Conservation (phyloP, 2,329 filamentous ascomycete genomes). For the Camillea tinctor region DNA sequence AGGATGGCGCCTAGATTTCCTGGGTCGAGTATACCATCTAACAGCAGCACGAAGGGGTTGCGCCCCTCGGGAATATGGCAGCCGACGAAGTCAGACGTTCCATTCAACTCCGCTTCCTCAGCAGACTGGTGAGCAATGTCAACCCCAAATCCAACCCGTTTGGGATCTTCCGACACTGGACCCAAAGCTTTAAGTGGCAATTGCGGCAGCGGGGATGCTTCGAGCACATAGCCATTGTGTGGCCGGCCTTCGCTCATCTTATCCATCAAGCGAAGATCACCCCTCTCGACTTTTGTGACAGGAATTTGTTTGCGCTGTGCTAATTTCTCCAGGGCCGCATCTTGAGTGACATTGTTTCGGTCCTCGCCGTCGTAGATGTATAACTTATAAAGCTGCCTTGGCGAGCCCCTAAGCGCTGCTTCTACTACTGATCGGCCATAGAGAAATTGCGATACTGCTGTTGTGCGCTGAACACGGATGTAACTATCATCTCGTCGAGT, state of each 20-base stretch:
- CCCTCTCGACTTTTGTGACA: constrained; percentile 55
- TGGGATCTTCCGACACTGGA: constrained; percentile 42
- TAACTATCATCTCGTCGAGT: constrained; percentile 26
- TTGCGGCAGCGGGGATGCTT: constrained; percentile 79
- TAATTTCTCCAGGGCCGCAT: constrained; percentile 43
- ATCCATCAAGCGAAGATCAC: constrained; percentile 69
- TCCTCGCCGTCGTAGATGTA: constrained; percentile 69
- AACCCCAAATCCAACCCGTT: constrained; percentile 55
- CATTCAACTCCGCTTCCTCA: constrained; percentile 76
- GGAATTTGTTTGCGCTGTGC: constrained; percentile 51
- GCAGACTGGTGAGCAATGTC: constrained; percentile 64
- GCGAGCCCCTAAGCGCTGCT: constrained; percentile 66
- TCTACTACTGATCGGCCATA: constrained; percentile 82
- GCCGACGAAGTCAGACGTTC: constrained; percentile 52
- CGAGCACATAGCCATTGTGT: constrained; percentile 87
- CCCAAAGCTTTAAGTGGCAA: constrained; percentile 63
- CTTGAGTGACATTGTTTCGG: constrained; percentile 47
- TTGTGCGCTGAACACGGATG: constrained; percentile 59
- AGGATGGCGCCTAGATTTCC: constrained; percentile 90
- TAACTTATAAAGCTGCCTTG: constrained; percentile 77
- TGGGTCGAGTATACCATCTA: constrained; percentile 78
- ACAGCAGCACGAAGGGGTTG: constrained; percentile 69
- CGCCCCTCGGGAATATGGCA: constrained; percentile 39
- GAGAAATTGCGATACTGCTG: constrained; percentile 85
- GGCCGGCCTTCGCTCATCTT: constrained; percentile 80